phyloP scores from a whole-genome alignment of 495 filamentous ascomycete species.

The Daldinia bambusicola region DNA sequence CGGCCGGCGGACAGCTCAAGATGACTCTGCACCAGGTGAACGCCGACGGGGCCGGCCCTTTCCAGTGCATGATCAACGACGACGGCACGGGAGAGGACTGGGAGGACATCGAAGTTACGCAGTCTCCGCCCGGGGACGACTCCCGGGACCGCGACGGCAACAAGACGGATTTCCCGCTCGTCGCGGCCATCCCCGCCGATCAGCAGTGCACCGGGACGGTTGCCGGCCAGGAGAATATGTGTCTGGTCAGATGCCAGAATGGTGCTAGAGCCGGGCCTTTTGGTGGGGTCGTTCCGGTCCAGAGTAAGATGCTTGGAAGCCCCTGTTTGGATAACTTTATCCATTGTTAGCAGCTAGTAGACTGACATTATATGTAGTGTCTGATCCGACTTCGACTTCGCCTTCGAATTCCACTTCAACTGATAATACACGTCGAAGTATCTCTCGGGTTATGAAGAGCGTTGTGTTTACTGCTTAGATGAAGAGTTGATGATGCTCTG shows the following conservation, averaged over 20 bases:
- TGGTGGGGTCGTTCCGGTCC: conserved; percentile 64
- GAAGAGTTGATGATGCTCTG: conserved; percentile 12
- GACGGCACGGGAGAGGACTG: conserved; percentile 59
- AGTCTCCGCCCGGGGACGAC: conserved; percentile 50
- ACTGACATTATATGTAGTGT: conserved; percentile 28
- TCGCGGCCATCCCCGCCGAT: conserved; percentile 57
- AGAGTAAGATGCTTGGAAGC: conserved; percentile 44
- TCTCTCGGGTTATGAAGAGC: conserved; percentile 33
- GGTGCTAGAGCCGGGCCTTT: conserved; percentile 61
- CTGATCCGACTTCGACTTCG: conserved; percentile 17
- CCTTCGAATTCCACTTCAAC: conserved; percentile 20
- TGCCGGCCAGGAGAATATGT: conserved; percentile 62
- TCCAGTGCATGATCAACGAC: conserved; percentile 61
- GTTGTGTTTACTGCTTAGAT: conserved; percentile 6
- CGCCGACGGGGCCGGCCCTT: conserved; percentile 60
- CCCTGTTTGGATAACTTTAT: neutral
- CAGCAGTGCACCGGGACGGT: conserved; percentile 64
- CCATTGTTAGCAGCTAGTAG: conserved; percentile 8
- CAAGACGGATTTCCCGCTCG: conserved; percentile 57
- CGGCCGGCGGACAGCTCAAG: conserved; percentile 55
- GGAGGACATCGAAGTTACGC: conserved; percentile 52
- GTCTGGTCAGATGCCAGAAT: conserved; percentile 65
- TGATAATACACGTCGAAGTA: conserved; percentile 31
- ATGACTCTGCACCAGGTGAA: conserved; percentile 67
- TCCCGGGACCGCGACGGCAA: conserved; percentile 50